Evolutionary conservation across 108 stramenopile genomes (phyloP).

Genomic region (Cyclostephanos tholiformis): DNA sequence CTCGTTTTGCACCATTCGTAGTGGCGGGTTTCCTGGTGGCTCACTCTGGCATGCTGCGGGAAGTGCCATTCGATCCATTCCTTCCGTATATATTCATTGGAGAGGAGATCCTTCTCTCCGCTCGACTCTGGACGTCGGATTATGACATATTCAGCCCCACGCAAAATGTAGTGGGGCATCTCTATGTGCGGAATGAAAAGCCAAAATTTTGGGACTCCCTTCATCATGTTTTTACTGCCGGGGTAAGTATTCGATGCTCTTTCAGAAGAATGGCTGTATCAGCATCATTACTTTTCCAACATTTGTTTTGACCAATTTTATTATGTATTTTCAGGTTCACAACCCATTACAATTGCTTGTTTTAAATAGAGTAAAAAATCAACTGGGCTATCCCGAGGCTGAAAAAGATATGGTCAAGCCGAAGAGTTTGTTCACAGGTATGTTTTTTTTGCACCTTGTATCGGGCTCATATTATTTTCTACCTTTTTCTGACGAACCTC

Average conservation of each 20-base stretch:
- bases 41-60: slow-evolving; percentile 43
- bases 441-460: slow-evolving; percentile 6
- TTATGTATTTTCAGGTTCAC: slow-evolving; percentile 49
- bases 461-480: neutral
- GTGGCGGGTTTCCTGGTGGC: slow-evolving; percentile 85
- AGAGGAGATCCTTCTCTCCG: slow-evolving; percentile 92
- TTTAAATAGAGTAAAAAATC: slow-evolving; percentile 77
- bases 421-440: slow-evolving; percentile 59
- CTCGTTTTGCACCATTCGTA: slow-evolving; percentile 83
- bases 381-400: slow-evolving; percentile 87
- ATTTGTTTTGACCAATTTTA: neutral
- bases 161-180: slow-evolving; percentile 86
- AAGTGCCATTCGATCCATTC: slow-evolving; percentile 98
- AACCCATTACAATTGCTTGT: slow-evolving; percentile 81
- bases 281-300: neutral
- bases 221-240: slow-evolving; percentile 70
- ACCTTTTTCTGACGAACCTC: neutral
- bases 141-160: slow-evolving; percentile 97
- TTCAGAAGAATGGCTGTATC: neutral
- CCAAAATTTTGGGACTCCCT: slow-evolving; percentile 99
- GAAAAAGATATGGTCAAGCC: slow-evolving; percentile 74
- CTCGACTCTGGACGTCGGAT: slow-evolving; percentile 92
- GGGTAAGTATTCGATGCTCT: slow-evolving; percentile 32
- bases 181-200: slow-evolving; percentile 87
- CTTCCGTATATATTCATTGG: slow-evolving; percentile 98